These are phyloP conservation scores for Puya raimondii DNA, from an alignment of 176 grass and related monocot species.

Conservation along the genomic window DNA sequence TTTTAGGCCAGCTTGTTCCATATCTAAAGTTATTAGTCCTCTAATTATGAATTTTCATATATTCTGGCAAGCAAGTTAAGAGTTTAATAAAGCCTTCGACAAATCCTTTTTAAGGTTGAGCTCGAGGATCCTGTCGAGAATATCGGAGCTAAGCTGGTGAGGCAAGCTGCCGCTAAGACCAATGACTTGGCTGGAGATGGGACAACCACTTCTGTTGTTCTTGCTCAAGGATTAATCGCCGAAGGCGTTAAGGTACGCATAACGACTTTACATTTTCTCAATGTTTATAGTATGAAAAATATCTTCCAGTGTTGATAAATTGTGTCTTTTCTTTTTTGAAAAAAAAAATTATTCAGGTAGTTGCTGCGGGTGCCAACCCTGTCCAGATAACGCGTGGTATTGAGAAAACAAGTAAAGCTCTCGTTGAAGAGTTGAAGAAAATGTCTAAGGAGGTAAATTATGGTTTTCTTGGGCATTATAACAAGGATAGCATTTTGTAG, in stretches of 20 bases:
- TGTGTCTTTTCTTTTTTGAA: background rate
- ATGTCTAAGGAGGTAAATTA: conserved; percentile 77
- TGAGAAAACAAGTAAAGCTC: conserved; percentile 81
- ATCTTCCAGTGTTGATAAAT: background rate
- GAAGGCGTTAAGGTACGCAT: conserved; percentile 76
- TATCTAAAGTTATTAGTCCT: too few species aligned
- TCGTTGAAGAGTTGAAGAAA: conserved; percentile 65
- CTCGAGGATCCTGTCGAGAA: conserved; percentile 93
- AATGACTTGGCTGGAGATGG: conserved; percentile 93
- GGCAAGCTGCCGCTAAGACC: conserved; percentile 94
- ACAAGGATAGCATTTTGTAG: too few species aligned
- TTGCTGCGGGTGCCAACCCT: conserved; percentile 92
- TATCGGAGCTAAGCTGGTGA: conserved; percentile 93
- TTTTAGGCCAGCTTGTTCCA: too few species aligned
- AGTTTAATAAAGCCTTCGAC: too few species aligned
- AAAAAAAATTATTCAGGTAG: conserved; percentile 41
- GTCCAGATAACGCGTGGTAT: conserved; percentile 96
- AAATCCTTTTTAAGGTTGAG: conserved; percentile 44
- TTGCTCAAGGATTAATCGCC: conserved; percentile 92
- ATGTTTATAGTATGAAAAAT: background rate
- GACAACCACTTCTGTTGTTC: conserved; percentile 94
- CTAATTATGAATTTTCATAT: too few species aligned
- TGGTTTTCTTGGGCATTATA: background rate
- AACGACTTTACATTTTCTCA: background rate
- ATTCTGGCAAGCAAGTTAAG: too few species aligned